These are phyloP conservation scores for Tolypocladium amazonense DNA, from an alignment of 2,329 filamentous ascomycete species.

Conservation along the genomic window DNA sequence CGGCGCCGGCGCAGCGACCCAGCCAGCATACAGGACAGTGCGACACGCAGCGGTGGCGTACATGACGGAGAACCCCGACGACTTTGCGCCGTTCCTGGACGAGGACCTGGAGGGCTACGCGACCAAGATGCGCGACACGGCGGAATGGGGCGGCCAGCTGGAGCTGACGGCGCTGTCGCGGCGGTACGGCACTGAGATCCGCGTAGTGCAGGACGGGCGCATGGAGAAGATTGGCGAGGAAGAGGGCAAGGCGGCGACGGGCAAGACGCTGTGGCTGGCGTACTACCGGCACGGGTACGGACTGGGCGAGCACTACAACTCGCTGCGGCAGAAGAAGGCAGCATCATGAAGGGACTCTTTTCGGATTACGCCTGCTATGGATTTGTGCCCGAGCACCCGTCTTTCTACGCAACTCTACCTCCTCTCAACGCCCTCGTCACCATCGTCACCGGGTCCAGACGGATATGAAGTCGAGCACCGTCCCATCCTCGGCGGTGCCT, in stretches of 20 bases:
- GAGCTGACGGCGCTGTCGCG: slow-evolving; percentile 79
- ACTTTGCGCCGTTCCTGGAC: slow-evolving; percentile 81
- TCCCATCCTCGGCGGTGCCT: slow-evolving; percentile 33
- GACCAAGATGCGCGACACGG: slow-evolving; percentile 69
- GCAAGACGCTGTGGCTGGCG: slow-evolving; percentile 65
- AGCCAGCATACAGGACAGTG: slow-evolving; percentile 52
- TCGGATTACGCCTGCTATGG: neutral
- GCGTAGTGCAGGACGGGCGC: slow-evolving; percentile 74
- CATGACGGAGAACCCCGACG: slow-evolving; percentile 62
- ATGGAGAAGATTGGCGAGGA: slow-evolving; percentile 59
- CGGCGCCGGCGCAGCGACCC: neutral
- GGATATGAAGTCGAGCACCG: slow-evolving; percentile 40
- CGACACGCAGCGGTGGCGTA: slow-evolving; percentile 64
- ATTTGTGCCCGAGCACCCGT: neutral
- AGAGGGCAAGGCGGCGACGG: slow-evolving; percentile 34
- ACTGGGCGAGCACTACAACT: slow-evolving; percentile 96
- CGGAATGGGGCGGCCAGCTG: slow-evolving; percentile 92
- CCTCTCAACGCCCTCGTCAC: neutral
- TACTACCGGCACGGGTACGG: slow-evolving; percentile 94
- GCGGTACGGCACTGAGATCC: slow-evolving; percentile 69
- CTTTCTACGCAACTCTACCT: neutral
- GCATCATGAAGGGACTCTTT: neutral
- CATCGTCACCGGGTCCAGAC: slow-evolving; percentile 33
- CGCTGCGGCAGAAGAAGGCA: slow-evolving; percentile 43
- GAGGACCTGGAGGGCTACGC: slow-evolving; percentile 67